Conservation (phyloP, 2,329 filamentous ascomycete species). For the Botryotinia convoluta region DNA sequence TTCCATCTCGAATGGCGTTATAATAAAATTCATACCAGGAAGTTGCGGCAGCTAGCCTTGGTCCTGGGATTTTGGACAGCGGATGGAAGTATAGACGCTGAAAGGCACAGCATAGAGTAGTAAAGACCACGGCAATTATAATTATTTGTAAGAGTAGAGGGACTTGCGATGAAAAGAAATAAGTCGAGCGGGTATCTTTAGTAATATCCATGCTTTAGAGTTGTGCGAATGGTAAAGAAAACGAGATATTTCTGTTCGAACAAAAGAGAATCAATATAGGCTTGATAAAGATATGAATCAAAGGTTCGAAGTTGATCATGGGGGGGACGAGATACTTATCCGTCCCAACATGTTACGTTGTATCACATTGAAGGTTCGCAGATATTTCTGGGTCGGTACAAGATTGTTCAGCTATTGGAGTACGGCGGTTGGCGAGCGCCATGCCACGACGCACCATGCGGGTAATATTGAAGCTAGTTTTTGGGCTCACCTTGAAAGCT, state of each 20-base stretch:
- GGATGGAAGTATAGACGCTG: not conserved
- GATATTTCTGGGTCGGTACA: not conserved
- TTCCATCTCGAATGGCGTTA: not conserved
- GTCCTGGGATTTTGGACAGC: not conserved
- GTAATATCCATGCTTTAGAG: not conserved
- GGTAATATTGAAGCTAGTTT: not conserved
- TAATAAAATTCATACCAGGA: slow-evolving; percentile 10
- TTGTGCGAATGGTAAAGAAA: not conserved
- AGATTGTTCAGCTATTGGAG: not conserved
- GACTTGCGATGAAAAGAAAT: not conserved
- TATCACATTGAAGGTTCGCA: not conserved
- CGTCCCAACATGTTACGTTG: not conserved
- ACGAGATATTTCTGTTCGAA: not conserved
- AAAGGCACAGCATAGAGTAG: not conserved
- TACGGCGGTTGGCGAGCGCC: not conserved
- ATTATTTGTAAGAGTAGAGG: not conserved
- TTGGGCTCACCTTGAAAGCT: not conserved
- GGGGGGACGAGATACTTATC: not conserved
- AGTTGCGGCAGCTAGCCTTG: not conserved
- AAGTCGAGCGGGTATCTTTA: not conserved
- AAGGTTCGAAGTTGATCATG: not conserved
- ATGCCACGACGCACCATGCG: not conserved
- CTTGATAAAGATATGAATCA: not conserved
- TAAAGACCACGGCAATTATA: not conserved
- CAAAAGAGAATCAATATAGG: not conserved